Evolutionary conservation across 2,329 filamentous ascomycete genomes (phyloP).

Genomic region (Diaporthe ampelina): DNA sequence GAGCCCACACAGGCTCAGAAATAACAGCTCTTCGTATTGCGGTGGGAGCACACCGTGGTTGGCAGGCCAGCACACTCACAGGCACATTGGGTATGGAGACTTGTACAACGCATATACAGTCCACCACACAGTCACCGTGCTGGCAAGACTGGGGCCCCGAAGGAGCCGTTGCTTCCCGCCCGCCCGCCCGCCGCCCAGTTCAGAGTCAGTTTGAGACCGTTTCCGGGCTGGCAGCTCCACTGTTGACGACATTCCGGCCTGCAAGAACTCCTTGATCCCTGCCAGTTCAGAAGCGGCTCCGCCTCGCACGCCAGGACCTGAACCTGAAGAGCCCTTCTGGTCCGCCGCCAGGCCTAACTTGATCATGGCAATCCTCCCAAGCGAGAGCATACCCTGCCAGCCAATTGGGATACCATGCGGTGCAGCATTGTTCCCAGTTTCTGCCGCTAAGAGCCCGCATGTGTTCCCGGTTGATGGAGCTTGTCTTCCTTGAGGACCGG

Average conservation of each 20-base stretch:
- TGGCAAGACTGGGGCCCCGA: slow-evolving; percentile 9
- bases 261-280: background rate
- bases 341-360: background rate
- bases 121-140: background rate
- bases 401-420: background rate
- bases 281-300: background rate
- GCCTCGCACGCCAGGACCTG: slow-evolving; percentile 11
- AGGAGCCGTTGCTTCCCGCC: slow-evolving; percentile 17
- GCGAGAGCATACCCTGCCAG: background rate
- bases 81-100: slow-evolving; percentile 24
- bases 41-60: slow-evolving; percentile 12
- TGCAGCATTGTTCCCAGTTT: background rate
- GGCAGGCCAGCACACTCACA: slow-evolving; percentile 2
- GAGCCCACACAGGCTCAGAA: background rate
- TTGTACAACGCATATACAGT: background rate
- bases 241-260: slow-evolving; percentile 16
- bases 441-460: background rate
- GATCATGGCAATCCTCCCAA: background rate
- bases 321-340: slow-evolving; percentile 17
- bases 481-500: background rate
- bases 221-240: background rate
- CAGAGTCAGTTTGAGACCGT: slow-evolving; percentile 13
- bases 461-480: slow-evolving; percentile 5
- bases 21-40: slow-evolving; percentile 12
- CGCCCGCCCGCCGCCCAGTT: background rate